These are phyloP conservation scores for Aspergillus leporis DNA, from an alignment of 495 filamentous ascomycete genomes.

Conservation along the genomic window DNA sequence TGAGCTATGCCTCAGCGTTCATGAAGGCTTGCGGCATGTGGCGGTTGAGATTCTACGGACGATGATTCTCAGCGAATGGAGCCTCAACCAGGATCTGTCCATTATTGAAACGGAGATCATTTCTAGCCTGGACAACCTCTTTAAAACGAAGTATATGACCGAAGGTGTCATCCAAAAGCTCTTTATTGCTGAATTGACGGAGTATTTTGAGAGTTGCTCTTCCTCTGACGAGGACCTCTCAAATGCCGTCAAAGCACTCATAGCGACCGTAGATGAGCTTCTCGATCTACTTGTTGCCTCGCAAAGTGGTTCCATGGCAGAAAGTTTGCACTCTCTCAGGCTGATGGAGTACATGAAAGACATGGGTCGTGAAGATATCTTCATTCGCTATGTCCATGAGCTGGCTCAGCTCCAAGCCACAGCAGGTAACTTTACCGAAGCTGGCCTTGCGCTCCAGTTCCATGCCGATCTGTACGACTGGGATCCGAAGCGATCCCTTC, in stretches of 20 bases:
- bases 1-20: conserved; percentile 91
- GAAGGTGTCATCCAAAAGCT: conserved; percentile 90
- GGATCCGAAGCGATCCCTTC: conserved; percentile 71
- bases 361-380: conserved; percentile 97
- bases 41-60: conserved; percentile 92
- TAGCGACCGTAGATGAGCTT: conserved; percentile 84
- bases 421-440: conserved; percentile 81
- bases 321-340: conserved; percentile 84
- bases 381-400: conserved; percentile 94
- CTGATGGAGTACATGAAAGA: conserved; percentile 97
- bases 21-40: conserved; percentile 84
- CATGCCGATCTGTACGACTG: conserved; percentile 94
- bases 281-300: conserved; percentile 92
- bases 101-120: conserved; percentile 97
- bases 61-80: conserved; percentile 99
- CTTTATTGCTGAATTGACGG: conserved; percentile 83
- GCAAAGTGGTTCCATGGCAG: conserved; percentile 73
- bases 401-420: conserved; percentile 76
- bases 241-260: conserved; percentile 71
- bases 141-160: conserved; percentile 82
- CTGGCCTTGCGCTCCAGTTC: conserved; percentile 83
- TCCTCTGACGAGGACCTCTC: conserved; percentile 72
- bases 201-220: conserved; percentile 73
- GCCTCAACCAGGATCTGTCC: conserved; percentile 86
- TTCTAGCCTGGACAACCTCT: conserved; percentile 87